Evolutionary conservation across 306 rosid species (phyloP).

Genomic region (Urtica urens): DNA sequence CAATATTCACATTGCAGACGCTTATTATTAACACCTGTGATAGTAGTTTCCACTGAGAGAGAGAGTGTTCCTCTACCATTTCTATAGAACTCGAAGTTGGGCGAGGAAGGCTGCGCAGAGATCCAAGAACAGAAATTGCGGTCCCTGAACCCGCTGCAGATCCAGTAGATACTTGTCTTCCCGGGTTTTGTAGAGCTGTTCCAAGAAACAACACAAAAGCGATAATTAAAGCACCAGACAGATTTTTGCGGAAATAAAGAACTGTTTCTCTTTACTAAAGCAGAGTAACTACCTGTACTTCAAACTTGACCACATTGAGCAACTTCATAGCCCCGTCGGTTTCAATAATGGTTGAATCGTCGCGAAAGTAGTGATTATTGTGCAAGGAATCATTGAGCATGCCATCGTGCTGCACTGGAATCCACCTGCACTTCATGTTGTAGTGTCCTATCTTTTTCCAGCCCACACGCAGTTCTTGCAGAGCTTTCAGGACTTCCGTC

Average conservation of each 20-base stretch:
- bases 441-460: conserved; percentile 98
- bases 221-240: conserved; percentile 8
- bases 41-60: conserved; percentile 15
- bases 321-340: conserved; percentile 35
- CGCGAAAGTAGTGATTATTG: conserved; percentile 42
- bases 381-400: conserved; percentile 45
- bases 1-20: conserved; percentile 29
- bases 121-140: conserved; percentile 87
- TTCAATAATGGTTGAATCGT: conserved; percentile 47
- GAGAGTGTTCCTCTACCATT: conserved; percentile 15
- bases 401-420: conserved; percentile 49
- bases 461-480: conserved; percentile 72
- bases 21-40: conserved; percentile 26
- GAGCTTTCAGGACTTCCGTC: conserved; percentile 86
- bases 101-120: conserved; percentile 93
- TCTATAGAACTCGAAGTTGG: conserved; percentile 62
- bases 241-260: too few species aligned
- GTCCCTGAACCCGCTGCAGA: conserved; percentile 86
- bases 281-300: conserved; percentile 60
- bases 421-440: conserved; percentile 94
- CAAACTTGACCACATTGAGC: conserved; percentile 76
- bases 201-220: conserved; percentile 9
- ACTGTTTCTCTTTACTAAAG: too few species aligned
- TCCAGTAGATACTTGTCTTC: conserved; percentile 92
- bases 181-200: conserved; percentile 72